Base-by-base conservation (phyloP, 2,329 filamentous ascomycete genomes). In the Dissoconium aciculare region DNA sequence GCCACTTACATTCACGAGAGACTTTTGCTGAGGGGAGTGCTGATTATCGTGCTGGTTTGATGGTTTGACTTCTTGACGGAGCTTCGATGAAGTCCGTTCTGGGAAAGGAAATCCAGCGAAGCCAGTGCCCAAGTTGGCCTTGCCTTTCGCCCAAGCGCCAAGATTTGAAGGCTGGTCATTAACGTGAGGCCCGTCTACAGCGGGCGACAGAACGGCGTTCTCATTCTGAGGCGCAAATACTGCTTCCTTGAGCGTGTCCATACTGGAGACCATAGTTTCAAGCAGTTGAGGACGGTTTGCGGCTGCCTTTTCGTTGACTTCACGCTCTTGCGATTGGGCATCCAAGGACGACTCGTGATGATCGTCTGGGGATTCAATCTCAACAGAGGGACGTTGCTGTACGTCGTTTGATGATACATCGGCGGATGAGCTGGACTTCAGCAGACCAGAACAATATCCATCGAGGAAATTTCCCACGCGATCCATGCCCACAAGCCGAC, bases 381-480 rank as follows among this genome's bases (percentile, higher is more conserved):
- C 8, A n/a, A 8, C 8, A 23, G 19, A 8, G 8, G 19, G 19
- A 8, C 19, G 19, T n/a, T n/a, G n/a, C n/a, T n/a, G n/a, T n/a
- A n/a, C n/a, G n/a, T n/a, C n/a, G n/a, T n/a, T n/a, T n/a, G n/a
- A n/a, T n/a, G 13, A 28, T n/a, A n/a, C 31, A 9, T 19, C 21
- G 6, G 26, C 27, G 24, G 28, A 17, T 17, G 37, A 38, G 15
- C 40, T 34, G 5, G 47, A 45, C 27, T 50, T 45, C 23, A 50
- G 37, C 26, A 53, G 31, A 15, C 50, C 52, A 15, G 45, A 40
- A 30, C 51, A 53, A 37, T 55, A 55, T 6, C 53, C 53, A 5
- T 50, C 41, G 6, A 55, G 33, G 31, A 43, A 52, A 15, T 50
- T 41, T 4, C 42, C 45, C 10, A 31, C 36, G 17, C 42, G 42